phyloP scores from a whole-genome alignment of 768 basidiomycete species.

The Termitomyces sp. region DNA sequence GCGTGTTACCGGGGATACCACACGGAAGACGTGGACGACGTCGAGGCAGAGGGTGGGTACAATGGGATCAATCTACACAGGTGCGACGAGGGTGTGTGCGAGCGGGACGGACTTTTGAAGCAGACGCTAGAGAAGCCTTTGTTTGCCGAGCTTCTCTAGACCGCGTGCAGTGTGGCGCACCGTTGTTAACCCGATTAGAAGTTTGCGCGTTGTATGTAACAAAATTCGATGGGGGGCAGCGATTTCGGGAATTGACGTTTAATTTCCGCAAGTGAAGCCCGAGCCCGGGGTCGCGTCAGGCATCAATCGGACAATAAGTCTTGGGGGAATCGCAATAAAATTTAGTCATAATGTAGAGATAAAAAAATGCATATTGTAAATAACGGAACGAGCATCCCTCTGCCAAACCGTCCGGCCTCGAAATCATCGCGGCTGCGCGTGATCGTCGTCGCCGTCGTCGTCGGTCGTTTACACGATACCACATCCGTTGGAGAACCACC shows the following conservation, averaged over 20 bases:
- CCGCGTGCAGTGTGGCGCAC: too few relatives aligned
- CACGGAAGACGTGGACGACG: conserved; percentile 9
- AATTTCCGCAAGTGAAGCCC: not conserved
- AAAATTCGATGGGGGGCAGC: too few relatives aligned
- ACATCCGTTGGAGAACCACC: conserved; percentile 78
- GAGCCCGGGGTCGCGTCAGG: not conserved
- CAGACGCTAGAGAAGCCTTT: too few relatives aligned
- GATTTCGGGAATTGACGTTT: not conserved
- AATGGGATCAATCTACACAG: conserved; percentile 4
- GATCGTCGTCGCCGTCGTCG: not conserved
- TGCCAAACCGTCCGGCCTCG: too few relatives aligned
- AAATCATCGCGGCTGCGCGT: too few relatives aligned
- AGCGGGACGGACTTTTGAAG: not conserved
- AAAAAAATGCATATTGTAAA: not conserved
- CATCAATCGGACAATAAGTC: not conserved
- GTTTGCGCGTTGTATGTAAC: too few relatives aligned
- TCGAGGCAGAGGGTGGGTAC: conserved; percentile 7
- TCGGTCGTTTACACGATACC: conserved; percentile 33
- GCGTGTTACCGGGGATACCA: conserved; percentile 10
- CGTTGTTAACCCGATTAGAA: too few relatives aligned
- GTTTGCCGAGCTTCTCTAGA: too few relatives aligned
- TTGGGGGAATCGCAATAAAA: too few relatives aligned
- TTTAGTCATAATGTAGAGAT: not conserved
- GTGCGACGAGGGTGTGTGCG: conserved; percentile 6
- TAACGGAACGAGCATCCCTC: too few relatives aligned